These are phyloP conservation scores for Cercospora citrullina DNA, from an alignment of 2,329 filamentous ascomycete species.

Conservation along the genomic window DNA sequence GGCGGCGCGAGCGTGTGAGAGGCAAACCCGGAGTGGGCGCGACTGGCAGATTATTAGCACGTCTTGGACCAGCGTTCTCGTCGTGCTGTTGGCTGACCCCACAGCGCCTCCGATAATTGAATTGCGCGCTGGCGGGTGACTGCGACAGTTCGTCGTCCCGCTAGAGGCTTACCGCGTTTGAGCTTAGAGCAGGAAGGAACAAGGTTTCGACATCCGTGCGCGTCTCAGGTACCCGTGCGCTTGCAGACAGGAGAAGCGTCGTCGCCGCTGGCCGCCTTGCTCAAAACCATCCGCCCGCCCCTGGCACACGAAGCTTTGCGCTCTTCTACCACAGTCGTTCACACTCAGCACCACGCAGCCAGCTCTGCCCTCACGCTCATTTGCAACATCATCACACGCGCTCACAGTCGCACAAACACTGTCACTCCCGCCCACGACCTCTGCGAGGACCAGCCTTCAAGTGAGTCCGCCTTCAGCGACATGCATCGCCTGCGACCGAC, in stretches of 20 bases:
- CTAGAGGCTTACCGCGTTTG: not conserved
- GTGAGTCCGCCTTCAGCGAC: not conserved
- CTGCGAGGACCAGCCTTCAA: slow-evolving; percentile 16
- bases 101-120: not conserved
- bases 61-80: not conserved
- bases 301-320: not conserved
- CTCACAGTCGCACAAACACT: slow-evolving; percentile 23
- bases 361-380: slow-evolving; percentile 23
- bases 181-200: not conserved
- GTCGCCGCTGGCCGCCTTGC: not conserved
- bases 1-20: not conserved
- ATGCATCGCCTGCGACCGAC: slow-evolving; percentile 1
- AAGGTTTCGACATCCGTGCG: not conserved
- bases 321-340: slow-evolving; percentile 5
- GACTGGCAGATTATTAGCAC: not conserved
- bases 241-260: slow-evolving; percentile 11
- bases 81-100: slow-evolving; percentile 3
- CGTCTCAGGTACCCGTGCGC: slow-evolving; percentile 9
- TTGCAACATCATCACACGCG: slow-evolving; percentile 16
- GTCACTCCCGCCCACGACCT: slow-evolving; percentile 12
- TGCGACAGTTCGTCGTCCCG: not conserved
- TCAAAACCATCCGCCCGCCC: slow-evolving; percentile 5
- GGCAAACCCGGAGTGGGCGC: not conserved
- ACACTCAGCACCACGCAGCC: slow-evolving; percentile 13
- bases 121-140: not conserved